Evolutionary conservation across 331 rosid genomes (phyloP), one percentile per base, ranked within the genome.

Genomic region (Phaseolus coccineus): DNA sequence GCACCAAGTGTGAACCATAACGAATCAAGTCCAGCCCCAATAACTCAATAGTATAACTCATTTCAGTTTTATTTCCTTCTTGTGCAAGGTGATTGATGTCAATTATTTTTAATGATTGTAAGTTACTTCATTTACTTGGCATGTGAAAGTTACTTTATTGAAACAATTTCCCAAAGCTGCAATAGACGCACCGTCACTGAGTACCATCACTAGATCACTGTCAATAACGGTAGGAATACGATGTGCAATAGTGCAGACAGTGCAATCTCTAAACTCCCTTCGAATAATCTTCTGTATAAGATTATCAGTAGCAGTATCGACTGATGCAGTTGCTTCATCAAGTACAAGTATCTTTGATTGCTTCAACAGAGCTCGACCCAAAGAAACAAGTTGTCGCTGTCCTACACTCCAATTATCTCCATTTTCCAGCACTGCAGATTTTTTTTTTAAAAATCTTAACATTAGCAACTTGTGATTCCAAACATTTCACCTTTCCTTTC

Each of bases 391-490:
- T 82, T 93, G 98, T 76, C 98, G 79, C 86, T 93, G 98, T n/a
- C 98, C 98, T 57, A 91, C 93, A 51, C 98, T 93, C 98, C 97
- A 93, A 74, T 93, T 93, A 84, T 93, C 98, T 86, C 98, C 98
- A 91, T 88, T 91, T 80, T 93, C 98, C 28, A 93, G 73, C 77
- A 93, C 98, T 93, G 89, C 73, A 81, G 28, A 73, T 77, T 85
- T 19, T 4, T 2, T 4, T 2, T 4, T 40, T 1, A 40, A 63
- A 50, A 71, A 16, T 37, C 42, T 47, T 81, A 55, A 46, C 59
- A 81, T 19, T 71, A 28, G 73, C 37, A 62, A 70, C 61, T 44
- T 73, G 62, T 55, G 47, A 70, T 64, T 70, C 28, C 44, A 72
- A 65, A 73, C 16, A 13, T 11, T 74, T 62, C 58, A 31, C 39